These are phyloP conservation scores for Clavariopsis aquatica DNA, from an alignment of 495 filamentous ascomycete genomes.

Conservation along the genomic window DNA sequence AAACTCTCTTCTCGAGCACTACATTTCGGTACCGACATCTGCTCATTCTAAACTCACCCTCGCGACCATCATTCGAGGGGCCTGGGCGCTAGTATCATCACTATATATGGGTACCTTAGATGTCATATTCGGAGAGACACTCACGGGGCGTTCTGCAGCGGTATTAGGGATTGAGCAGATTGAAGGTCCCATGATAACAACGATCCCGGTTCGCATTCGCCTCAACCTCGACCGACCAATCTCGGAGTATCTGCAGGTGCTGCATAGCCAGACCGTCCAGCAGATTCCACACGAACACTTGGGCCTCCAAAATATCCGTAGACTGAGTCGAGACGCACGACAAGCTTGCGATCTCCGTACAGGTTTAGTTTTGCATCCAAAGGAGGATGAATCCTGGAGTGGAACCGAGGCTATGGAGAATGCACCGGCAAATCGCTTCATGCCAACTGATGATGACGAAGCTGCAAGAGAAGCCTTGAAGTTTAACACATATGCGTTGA, in stretches of 20 bases:
- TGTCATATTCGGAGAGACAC: conserved; percentile 41
- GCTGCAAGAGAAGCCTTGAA: conserved; percentile 64
- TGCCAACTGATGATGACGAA: conserved; percentile 49
- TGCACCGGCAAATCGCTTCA: conserved; percentile 51
- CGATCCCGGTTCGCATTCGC: conserved; percentile 33
- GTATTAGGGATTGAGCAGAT: conserved; percentile 35
- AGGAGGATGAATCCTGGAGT: conserved; percentile 24
- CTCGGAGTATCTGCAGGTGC: conserved; percentile 33
- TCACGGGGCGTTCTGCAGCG: conserved; percentile 34
- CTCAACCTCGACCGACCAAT: conserved; percentile 4
- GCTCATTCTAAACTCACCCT: conserved; percentile 52
- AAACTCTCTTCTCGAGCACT: conserved; percentile 54
- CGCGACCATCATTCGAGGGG: conserved; percentile 61
- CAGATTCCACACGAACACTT: conserved; percentile 35
- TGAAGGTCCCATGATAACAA: conserved; percentile 40
- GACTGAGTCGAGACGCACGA: conserved; percentile 24
- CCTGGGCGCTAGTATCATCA: conserved; percentile 57
- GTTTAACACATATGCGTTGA: conserved; percentile 68
- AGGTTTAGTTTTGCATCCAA: conserved; percentile 41
- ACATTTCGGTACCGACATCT: conserved; percentile 49
- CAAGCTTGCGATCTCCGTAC: conserved; percentile 32
- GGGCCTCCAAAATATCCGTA: conserved; percentile 36
- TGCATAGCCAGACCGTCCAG: conserved; percentile 25
- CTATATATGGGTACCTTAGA: conserved; percentile 43
- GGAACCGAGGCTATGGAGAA: conserved; percentile 44